Conservation (phyloP, 306 rosid genomes). For the Dalbergia oliveri region DNA sequence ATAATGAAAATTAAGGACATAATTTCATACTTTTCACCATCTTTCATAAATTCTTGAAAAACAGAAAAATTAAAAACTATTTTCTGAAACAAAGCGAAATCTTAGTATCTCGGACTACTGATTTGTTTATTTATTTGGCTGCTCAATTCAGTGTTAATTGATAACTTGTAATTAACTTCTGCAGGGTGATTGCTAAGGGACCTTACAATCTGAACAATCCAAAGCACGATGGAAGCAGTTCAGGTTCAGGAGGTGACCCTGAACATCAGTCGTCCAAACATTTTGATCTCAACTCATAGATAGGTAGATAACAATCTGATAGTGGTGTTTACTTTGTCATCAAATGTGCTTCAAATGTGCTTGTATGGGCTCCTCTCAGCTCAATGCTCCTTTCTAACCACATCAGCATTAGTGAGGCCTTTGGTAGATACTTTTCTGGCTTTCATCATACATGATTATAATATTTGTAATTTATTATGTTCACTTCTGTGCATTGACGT, state of each 20-base stretch:
- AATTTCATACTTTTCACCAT: too few species aligned
- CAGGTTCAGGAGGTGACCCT: conserved; percentile 54
- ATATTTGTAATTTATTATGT: background rate
- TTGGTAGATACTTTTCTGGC: background rate
- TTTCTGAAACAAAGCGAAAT: too few species aligned
- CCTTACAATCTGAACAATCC: conserved; percentile 73
- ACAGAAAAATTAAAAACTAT: too few species aligned
- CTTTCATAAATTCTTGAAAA: too few species aligned
- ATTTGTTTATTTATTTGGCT: too few species aligned
- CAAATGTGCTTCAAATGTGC: too few species aligned
- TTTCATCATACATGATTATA: background rate
- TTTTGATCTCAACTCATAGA: conserved; percentile 71
- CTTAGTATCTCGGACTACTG: too few species aligned
- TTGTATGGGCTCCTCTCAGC: too few species aligned
- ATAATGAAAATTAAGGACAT: too few species aligned
- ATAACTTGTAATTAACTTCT: too few species aligned
- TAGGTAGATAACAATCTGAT: background rate
- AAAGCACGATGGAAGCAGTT: conserved; percentile 52
- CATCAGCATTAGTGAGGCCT: background rate
- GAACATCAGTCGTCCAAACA: conserved; percentile 57
- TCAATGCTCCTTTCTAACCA: conserved; percentile 19
- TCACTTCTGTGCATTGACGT: too few species aligned
- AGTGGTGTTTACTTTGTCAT: too few species aligned
- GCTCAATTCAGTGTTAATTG: background rate
- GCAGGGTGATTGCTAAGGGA: conserved; percentile 27